Evolutionary conservation across 768 basidiomycete genomes (phyloP).

Genomic region (Inosperma sp.): DNA sequence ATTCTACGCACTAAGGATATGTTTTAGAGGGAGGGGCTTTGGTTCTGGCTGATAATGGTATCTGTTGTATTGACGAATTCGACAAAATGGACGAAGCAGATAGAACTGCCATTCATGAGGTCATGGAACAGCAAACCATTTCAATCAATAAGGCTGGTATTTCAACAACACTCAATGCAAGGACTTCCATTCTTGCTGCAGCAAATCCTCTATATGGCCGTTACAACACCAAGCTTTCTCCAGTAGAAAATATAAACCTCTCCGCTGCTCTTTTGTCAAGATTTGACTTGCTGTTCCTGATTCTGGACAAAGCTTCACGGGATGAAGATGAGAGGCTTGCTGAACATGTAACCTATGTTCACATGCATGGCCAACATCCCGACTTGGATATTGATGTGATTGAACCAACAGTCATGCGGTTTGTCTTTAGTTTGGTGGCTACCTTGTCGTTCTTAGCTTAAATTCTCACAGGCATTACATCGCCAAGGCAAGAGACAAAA

Average conservation of each 20-base stretch:
- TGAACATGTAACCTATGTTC: conserved; percentile 95
- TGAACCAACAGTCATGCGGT: conserved; percentile 88
- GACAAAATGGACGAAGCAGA: conserved; percentile 99
- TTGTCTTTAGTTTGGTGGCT: conserved; percentile 13
- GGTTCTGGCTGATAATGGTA: conserved; percentile 97
- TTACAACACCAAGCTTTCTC: conserved; percentile 96
- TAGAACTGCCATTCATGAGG: conserved; percentile 97
- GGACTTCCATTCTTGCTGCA: conserved; percentile 95
- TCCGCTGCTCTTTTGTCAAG: conserved; percentile 94
- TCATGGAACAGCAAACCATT: conserved; percentile 99
- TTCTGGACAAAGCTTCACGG: conserved; percentile 90
- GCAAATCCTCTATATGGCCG: conserved; percentile 98
- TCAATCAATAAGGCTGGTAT: conserved; percentile 99
- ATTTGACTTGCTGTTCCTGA: conserved; percentile 95
- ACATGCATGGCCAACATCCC: conserved; percentile 93
- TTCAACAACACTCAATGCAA: conserved; percentile 95
- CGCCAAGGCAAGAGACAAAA: conserved; percentile 79
- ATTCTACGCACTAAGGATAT: conserved; percentile 3
- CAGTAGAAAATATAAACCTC: conserved; percentile 98
- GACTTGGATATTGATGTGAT: conserved; percentile 79
- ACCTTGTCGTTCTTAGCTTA: not conserved
- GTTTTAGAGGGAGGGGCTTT: conserved; percentile 94
- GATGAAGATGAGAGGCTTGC: conserved; percentile 96
- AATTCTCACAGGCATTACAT: conserved; percentile 76
- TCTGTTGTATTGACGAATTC: conserved; percentile 99